Base-by-base conservation (phyloP, 1,139 yeast species). In the Geotrichum carabidarum region DNA sequence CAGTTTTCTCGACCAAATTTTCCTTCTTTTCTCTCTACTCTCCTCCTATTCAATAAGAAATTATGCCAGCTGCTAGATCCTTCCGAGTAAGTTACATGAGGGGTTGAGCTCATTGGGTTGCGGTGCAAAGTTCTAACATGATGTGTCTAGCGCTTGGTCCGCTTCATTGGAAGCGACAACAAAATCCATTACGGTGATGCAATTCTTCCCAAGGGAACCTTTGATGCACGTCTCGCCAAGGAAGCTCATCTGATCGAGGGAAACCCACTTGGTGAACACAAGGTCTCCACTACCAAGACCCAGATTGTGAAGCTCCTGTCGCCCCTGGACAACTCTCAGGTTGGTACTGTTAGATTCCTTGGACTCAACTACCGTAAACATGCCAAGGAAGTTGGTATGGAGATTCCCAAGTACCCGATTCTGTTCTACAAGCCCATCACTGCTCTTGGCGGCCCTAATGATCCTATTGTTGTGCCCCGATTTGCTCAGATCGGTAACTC, bases 381-480 rank as follows among this genome's bases (percentile, higher is more conserved):
- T 50, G 69, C 68, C 8, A 57, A 59, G 7, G 69, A 66, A 48
- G 48, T 61, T 27, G 58, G 57, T 22, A 57, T 63, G 62, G 59
- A 61, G 27, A 62, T 61, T 12, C 83, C 83, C 11, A 65, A 73
- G 54, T 76, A 69, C 63, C 83, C 83, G 1, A 71, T 78, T 46
- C 63, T 79, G 44, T 78, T 79, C 63, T 72, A 71, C 68, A 78
- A 78, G 64, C 81, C 81, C 2, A 65, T 66, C 9, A 69, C 76
- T 2, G 66, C 77, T 0, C 59, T 78, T 7, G 67, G 68, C 30
- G 77, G 75, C 14, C 78, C 78, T 8, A 59, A 58, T 18, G 74
- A 68, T 51, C 68, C 67, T n/a, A 72, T 78, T 44, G 66, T 67
- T 8, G 76, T 79, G 17, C 81, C 81, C 17, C 57, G 58, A 43